Evolutionary conservation across 23 red algal species (phyloP), one percentile per base, ranked within the genome.

Genomic region (Gracilaria domingensis): DNA sequence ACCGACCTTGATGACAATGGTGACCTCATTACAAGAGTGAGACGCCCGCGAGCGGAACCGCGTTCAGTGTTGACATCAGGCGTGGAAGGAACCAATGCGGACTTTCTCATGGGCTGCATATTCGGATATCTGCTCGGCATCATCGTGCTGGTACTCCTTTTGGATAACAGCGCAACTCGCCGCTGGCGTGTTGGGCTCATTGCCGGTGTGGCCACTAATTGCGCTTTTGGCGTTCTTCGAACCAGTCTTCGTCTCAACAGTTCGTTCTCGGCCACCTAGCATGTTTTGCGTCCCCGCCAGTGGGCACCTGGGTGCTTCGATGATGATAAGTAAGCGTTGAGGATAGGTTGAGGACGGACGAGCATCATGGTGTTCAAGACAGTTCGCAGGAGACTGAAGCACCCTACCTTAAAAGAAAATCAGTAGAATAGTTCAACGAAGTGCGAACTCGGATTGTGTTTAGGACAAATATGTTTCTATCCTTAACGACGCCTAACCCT

Each of bases 21-120:
- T 29, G 85, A 80, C 16, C 32, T 53, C 7, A 72, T 58, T 77
- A 49, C 47, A 53, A 35, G 85, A 53, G 50, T 64, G 30, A 18
- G 75, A 58, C 54, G 66, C 12, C 59, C 49, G 11, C 75, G 35
- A 3, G 20, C 76, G 23, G 76, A 91, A 57, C 71, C 49, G 8
- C 14, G 85, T 34, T 36, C 45, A n/a, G 32, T 91, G 60, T 26
- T 91, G 35, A 73, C 59, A 18, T 83, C 75, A 26, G 88, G 88
- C 9, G 88, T 58, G 23, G 88, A 91, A 57, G 88, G 88, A 13
- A 71, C 76, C 12, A 91, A 91, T 55, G 67, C 33, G 12, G 88
- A 91, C 51, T 91, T 91, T 91, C 51, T 91, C 3, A 70, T 91
- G 88, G 88, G 88, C 14, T 91, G 88, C 30, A 83, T 91, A 62